Base-by-base conservation (phyloP, 2,329 filamentous ascomycete genomes). In the Xylaria sp. region DNA sequence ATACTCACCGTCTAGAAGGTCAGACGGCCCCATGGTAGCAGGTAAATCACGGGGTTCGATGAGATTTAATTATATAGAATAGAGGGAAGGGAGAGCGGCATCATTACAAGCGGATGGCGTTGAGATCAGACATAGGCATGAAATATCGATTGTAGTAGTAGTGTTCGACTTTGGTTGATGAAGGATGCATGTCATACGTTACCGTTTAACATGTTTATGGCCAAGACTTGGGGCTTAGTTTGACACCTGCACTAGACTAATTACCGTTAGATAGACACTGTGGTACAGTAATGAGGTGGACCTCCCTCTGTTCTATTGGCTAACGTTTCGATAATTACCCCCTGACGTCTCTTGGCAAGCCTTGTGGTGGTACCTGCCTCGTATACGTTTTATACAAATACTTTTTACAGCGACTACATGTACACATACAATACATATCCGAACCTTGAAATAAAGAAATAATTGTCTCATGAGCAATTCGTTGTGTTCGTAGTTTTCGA, bases 1-100 rank as follows among this genome's bases (percentile, higher is more conserved):
- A 46, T 55, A 34, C 69, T 66, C 46, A 70, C 66, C 57, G 39
- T 62, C 23, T 15, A 59, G 20, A 32, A 63, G 36, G 52, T 66
- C 48, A 13, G 66, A 55, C 4, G 56, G 30, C 7, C 20, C 62
- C 68, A 70, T 70, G 32, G 43, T 56, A 30, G 32, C 36, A 23
- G 25, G 20, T 9, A 8, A 13, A 60, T 58, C 13, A 20, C 41
- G 32, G 45, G 9, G 34, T 43, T 53, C 4, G 43, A 61, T 36
- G 15, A 30, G 9, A 23, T 53, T 53, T 50, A 45, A 30, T 25
- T 56, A 65, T 57, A 53, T 20, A 15, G n/a, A 6, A 34, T 12
- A 7, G 20, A 9, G 39, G 20, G 23, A 18, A 53, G 48, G 36
- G 23, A 53, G 45, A 63, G 23, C 41, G 52, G 10, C 68, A 70